Percentiles rank a stretch among this genome's conserved stretches.
Conservation (phyloP, 2,329 filamentous ascomycete genomes). For the Ophiocordyceps sinensis region DNA sequence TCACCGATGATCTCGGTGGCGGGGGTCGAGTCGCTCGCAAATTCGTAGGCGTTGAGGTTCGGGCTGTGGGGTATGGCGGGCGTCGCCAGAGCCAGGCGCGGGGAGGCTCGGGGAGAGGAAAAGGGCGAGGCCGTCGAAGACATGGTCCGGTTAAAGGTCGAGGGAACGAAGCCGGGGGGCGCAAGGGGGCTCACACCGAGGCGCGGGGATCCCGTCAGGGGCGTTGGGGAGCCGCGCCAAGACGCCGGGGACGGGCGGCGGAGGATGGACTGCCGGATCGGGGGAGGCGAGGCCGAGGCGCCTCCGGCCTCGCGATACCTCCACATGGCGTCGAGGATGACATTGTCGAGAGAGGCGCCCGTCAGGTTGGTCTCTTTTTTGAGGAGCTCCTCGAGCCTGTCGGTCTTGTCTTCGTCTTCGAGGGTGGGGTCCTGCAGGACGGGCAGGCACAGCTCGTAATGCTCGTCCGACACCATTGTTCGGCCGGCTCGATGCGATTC, state of each 20-base stretch:
- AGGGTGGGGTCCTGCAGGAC: slow-evolving; percentile 69
- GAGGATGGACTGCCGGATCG: slow-evolving; percentile 77
- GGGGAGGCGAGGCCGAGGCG: slow-evolving; percentile 58
- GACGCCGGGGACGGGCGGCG: slow-evolving; percentile 84
- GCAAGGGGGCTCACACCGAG: slow-evolving; percentile 70
- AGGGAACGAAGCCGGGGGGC: slow-evolving; percentile 69
- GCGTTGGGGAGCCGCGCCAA: slow-evolving; percentile 76
- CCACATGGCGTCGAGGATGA: slow-evolving; percentile 83
- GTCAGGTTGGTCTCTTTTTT: slow-evolving; percentile 62
- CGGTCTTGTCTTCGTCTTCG: slow-evolving; percentile 91
- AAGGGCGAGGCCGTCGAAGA: slow-evolving; percentile 79
- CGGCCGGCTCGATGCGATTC: slow-evolving; percentile 3
- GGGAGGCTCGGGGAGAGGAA: slow-evolving; percentile 83
- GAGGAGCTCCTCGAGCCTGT: slow-evolving; percentile 76
- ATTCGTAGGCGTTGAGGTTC: slow-evolving; percentile 88
- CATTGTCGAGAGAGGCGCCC: slow-evolving; percentile 72
- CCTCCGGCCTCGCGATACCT: slow-evolving; percentile 57
- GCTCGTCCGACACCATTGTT: slow-evolving; percentile 80
- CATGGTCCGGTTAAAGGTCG: slow-evolving; percentile 59
- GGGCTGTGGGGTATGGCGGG: slow-evolving; percentile 89
- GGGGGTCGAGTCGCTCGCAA: slow-evolving; percentile 66
- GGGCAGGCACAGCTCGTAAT: slow-evolving; percentile 82
- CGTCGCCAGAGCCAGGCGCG: slow-evolving; percentile 76
- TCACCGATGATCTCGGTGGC: slow-evolving; percentile 81
- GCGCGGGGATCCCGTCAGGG: slow-evolving; percentile 68